phyloP scores from a whole-genome alignment of 2,329 filamentous ascomycete species.

The Fusarium austroafricanum region DNA sequence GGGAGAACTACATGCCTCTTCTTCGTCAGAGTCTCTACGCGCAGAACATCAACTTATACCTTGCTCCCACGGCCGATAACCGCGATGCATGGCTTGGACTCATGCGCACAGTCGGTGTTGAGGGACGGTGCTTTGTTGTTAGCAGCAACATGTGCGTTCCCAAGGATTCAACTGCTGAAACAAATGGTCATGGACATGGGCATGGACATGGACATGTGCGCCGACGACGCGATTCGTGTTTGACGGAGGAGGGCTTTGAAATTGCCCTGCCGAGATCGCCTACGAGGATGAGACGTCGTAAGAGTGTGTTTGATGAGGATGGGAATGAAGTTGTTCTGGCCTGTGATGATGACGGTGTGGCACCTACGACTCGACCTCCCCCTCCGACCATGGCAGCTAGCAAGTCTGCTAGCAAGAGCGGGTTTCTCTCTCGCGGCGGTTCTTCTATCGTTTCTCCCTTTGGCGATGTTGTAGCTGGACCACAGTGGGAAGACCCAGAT shows the following conservation, averaged over 20 bases:
- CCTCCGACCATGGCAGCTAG: background rate
- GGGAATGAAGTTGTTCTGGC: slow-evolving; percentile 66
- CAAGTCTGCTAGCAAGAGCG: slow-evolving; percentile 40
- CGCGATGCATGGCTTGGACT: slow-evolving; percentile 84
- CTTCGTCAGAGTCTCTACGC: slow-evolving; percentile 85
- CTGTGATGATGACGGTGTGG: slow-evolving; percentile 45
- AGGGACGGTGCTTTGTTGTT: slow-evolving; percentile 87
- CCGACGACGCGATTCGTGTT: slow-evolving; percentile 51
- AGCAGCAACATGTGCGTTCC: slow-evolving; percentile 85
- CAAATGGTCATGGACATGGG: slow-evolving; percentile 6
- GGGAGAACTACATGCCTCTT: slow-evolving; percentile 97
- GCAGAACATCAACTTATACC: slow-evolving; percentile 91
- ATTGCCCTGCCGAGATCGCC: slow-evolving; percentile 56
- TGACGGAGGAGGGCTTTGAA: slow-evolving; percentile 61
- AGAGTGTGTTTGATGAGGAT: slow-evolving; percentile 64
- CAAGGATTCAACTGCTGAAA: slow-evolving; percentile 4
- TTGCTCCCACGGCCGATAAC: slow-evolving; percentile 89
- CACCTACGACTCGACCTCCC: slow-evolving; percentile 11
- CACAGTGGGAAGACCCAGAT: slow-evolving; percentile 83
- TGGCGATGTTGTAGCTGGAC: slow-evolving; percentile 82
- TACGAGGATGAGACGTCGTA: slow-evolving; percentile 45
- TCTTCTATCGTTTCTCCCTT: slow-evolving; percentile 84
- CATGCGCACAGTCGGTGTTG: slow-evolving; percentile 84
- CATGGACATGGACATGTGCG: slow-evolving; percentile 7
- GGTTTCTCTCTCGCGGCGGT: slow-evolving; percentile 78